A percentile compares a stretch with the other conserved stretches of the same genome.
phyloP scores from a whole-genome alignment of 495 filamentous ascomycete species.

The Penicillium coffeae region DNA sequence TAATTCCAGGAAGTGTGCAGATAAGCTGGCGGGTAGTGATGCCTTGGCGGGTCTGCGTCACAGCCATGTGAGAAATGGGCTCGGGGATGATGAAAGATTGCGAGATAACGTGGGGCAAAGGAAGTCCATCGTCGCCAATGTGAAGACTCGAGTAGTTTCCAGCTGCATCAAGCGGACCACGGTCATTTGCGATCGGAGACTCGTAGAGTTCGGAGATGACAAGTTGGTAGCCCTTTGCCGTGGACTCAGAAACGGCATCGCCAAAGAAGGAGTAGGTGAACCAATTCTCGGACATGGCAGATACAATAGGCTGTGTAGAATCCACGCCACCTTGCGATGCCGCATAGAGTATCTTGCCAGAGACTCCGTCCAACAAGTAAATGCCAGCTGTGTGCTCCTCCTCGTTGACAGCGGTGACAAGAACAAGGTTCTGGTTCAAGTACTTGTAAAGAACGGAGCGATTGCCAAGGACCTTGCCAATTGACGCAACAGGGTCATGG shows the following conservation, averaged over 20 bases:
- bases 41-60: slow-evolving; percentile 87
- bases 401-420: slow-evolving; percentile 67
- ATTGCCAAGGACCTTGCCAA: slow-evolving; percentile 88
- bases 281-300: slow-evolving; percentile 89
- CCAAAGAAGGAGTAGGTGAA: slow-evolving; percentile 85
- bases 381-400: slow-evolving; percentile 53
- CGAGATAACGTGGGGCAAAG: slow-evolving; percentile 66
- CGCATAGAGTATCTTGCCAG: slow-evolving; percentile 72
- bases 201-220: slow-evolving; percentile 88
- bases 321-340: slow-evolving; percentile 71
- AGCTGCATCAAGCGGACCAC: slow-evolving; percentile 67
- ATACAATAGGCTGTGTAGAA: slow-evolving; percentile 65
- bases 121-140: slow-evolving; percentile 35
- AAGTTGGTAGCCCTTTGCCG: slow-evolving; percentile 80
- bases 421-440: slow-evolving; percentile 79
- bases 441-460: slow-evolving; percentile 96
- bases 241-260: slow-evolving; percentile 47
- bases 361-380: slow-evolving; percentile 83
- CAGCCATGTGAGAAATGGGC: slow-evolving; percentile 70
- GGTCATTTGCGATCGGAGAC: slow-evolving; percentile 75
- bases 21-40: slow-evolving; percentile 84
- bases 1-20: slow-evolving; percentile 64
- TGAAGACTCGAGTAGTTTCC: slow-evolving; percentile 70
- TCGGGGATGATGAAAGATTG: slow-evolving; percentile 76
- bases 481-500: slow-evolving; percentile 89